These are phyloP conservation scores for Gamarada debralockiae DNA, from an alignment of 495 filamentous ascomycete species.

Conservation along the genomic window DNA sequence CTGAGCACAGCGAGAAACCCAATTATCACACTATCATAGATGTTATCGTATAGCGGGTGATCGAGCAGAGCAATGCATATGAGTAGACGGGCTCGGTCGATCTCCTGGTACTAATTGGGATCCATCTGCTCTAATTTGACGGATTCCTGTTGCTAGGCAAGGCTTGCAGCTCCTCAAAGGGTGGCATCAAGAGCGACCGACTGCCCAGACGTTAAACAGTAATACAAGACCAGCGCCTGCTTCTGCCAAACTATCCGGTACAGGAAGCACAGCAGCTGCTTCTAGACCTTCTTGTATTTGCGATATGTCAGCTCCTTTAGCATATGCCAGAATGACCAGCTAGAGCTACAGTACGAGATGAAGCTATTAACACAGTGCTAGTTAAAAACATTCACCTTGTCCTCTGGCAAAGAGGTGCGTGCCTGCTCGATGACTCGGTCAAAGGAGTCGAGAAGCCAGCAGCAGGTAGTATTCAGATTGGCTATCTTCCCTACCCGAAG, in stretches of 20 bases:
- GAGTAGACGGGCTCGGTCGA: slow-evolving; percentile 5
- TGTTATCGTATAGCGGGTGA: not conserved
- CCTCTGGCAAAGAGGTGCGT: not conserved
- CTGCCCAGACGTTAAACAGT: not conserved
- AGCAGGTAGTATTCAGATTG: not conserved
- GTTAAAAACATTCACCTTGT: slow-evolving; percentile 9
- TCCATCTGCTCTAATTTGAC: not conserved
- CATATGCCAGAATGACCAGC: not conserved
- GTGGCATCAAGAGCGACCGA: not conserved
- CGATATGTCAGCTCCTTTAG: slow-evolving; percentile 1
- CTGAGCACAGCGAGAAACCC: slow-evolving; percentile 8
- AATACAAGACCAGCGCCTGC: not conserved
- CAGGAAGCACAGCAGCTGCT: slow-evolving; percentile 9
- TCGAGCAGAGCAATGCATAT: slow-evolving; percentile 8
- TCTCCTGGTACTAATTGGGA: not conserved
- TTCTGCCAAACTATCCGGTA: slow-evolving; percentile 3
- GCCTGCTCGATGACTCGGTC: slow-evolving; percentile 3
- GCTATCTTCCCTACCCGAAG: not conserved
- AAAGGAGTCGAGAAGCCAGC: slow-evolving; percentile 2
- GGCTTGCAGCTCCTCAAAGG: not conserved
- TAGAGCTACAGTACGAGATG: not conserved
- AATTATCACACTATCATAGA: slow-evolving; percentile 11
- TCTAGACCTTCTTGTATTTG: slow-evolving; percentile 6
- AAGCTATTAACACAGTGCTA: slow-evolving; percentile 9
- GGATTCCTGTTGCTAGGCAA: not conserved